Evolutionary conservation across 768 basidiomycete species (phyloP), one percentile per base, ranked within the genome.

Genomic region (Agrocybe pediades): DNA sequence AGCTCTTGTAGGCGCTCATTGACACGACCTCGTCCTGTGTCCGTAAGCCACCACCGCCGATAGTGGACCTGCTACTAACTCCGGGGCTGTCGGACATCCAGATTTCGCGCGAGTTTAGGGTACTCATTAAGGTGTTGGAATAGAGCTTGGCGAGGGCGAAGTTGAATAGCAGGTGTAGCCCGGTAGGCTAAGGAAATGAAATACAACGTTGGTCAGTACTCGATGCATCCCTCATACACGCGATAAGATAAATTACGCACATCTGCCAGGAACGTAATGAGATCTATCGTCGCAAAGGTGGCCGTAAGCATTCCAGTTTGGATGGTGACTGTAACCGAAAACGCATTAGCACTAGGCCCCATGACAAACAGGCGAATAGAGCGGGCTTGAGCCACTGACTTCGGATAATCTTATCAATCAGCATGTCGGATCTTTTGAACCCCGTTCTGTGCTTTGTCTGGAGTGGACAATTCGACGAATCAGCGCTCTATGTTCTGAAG

Each of bases 331-430:
- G 41, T 7, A 17, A 9, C 17, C 23, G 21, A 23, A 30, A 39
- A 9, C 16, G 29, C 19, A 40, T 26, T 30, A 30, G 29, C n/a
- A n/a, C n/a, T n/a, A n/a, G n/a, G n/a, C n/a, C n/a, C 27, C 9
- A 20, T n/a, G 7, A 5, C 19, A n/a, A 25, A 36, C n/a, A 9
- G 23, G 9, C 16, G 16, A 44, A 25, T 42, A 25, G 21, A n/a
- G 4, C 26, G 16, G 8, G 24, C 19, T 17, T 17, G 41, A 41
- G 16, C 43, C 43, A 26, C 65, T 24, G 41, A 75, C 71, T 17
- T 55, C 71, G 59, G 49, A 79, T 77, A 48, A 80, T 75, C 48
- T 61, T 69, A 57, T 78, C 72, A 8, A 80, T 61, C 15, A 72
- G 56, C 43, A 74, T 61, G 49, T 79, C 76, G 2, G 77, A 76